These are phyloP conservation scores for Monosporozyma yasuniensis DNA, from an alignment of 805 yeast genomes.

Conservation along the genomic window DNA sequence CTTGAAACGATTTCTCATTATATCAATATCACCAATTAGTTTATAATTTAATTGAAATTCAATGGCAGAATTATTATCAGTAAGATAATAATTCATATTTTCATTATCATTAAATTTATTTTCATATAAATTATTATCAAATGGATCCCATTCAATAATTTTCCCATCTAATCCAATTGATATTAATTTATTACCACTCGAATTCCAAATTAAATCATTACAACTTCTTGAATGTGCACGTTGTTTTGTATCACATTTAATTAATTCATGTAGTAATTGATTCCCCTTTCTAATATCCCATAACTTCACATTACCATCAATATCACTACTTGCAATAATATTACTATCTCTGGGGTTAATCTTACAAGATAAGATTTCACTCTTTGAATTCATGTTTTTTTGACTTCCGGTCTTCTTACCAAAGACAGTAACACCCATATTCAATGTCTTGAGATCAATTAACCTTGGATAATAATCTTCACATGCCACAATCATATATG, in stretches of 20 bases:
- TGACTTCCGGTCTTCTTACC: conserved; percentile 50
- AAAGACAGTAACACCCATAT: conserved; percentile 60
- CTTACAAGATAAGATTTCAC: conserved; percentile 36
- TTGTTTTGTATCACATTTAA: conserved; percentile 1
- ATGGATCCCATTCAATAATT: conserved; percentile 57
- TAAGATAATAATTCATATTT: conserved; percentile 1
- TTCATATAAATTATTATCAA: conserved; percentile 6
- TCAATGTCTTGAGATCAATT: conserved; percentile 62
- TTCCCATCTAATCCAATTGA: conserved; percentile 77
- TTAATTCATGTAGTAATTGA: conserved; percentile 19
- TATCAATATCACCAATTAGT: conserved; percentile 20
- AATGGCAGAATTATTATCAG: not conserved
- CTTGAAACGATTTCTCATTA: conserved; percentile 15
- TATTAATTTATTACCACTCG: conserved; percentile 49
- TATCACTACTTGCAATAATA: conserved; percentile 69
- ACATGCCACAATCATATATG: conserved; percentile 51
- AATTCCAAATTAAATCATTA: conserved; percentile 72
- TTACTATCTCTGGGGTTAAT: conserved; percentile 66
- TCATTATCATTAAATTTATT: conserved; percentile 1
- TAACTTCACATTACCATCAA: conserved; percentile 67
- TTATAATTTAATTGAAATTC: not conserved
- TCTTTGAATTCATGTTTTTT: conserved; percentile 41
- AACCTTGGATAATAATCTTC: conserved; percentile 64
- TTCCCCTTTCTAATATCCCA: conserved; percentile 66
- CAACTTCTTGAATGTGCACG: conserved; percentile 67